Percentiles rank a stretch among this genome's conserved stretches.
These are phyloP conservation scores for Gentiana dahurica DNA, from an alignment of 257 asterid species.

Conservation along the genomic window DNA sequence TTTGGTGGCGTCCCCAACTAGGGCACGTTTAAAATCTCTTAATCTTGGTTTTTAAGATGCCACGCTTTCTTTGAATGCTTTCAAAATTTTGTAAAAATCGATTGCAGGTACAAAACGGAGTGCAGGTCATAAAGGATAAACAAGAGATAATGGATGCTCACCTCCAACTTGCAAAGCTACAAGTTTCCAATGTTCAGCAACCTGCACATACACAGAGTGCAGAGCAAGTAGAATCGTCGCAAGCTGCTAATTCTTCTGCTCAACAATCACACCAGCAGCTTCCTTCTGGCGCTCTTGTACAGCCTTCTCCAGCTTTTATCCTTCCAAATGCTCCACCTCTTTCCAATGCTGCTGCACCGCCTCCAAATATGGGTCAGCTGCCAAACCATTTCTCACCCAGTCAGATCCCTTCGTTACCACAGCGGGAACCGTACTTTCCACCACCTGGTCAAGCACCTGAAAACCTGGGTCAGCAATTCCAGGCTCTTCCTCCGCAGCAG, in stretches of 20 bases:
- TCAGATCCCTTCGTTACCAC: constrained; percentile 32
- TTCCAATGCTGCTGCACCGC: constrained; percentile 24
- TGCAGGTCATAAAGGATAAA: constrained; percentile 58
- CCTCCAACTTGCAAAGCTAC: constrained; percentile 55
- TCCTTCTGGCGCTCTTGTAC: not conserved
- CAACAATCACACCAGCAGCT: constrained; percentile 44
- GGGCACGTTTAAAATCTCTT: no score
- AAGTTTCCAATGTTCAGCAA: constrained; percentile 42
- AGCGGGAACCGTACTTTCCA: constrained; percentile 47
- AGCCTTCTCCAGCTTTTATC: constrained; percentile 24
- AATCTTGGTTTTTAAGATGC: no score
- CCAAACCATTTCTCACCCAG: constrained; percentile 46
- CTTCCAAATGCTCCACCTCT: no score
- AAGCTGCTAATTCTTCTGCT: constrained; percentile 29
- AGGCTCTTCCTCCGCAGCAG: constrained; percentile 29
- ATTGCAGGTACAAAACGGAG: constrained; percentile 68
- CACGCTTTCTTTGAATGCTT: no score
- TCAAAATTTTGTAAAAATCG: not conserved
- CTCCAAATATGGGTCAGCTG: constrained; percentile 40
- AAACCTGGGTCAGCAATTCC: constrained; percentile 46
- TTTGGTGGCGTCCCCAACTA: no score
- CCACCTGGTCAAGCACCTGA: constrained; percentile 51
- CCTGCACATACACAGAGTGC: constrained; percentile 26
- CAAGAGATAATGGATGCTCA: constrained; percentile 73
- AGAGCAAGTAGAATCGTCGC: constrained; percentile 31